Evolutionary conservation across 257 asterid species (phyloP).

Genomic region (Nicotiana knightiana): DNA sequence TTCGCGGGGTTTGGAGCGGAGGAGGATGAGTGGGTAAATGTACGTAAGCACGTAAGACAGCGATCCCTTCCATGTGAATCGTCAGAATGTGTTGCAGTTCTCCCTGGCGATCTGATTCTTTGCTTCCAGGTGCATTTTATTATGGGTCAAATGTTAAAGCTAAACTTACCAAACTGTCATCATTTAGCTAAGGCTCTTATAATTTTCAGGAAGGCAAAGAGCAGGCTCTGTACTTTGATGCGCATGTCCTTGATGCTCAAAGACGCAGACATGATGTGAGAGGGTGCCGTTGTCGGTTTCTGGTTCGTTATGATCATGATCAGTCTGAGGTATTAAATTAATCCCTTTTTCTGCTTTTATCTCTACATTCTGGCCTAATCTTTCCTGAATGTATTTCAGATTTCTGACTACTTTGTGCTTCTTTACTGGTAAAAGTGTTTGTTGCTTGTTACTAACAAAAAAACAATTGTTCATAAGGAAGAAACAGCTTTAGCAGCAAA

Average conservation of each 20-base stretch:
- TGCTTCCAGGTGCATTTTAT: slow-evolving; percentile 83
- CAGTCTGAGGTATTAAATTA: slow-evolving; percentile 68
- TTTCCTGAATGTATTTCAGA: neutral
- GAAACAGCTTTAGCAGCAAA: neutral
- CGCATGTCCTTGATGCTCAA: slow-evolving; percentile 92
- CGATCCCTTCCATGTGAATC: slow-evolving; percentile 97
- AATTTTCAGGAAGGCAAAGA: slow-evolving; percentile 88
- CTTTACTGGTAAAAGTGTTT: neutral
- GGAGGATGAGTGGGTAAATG: slow-evolving; percentile 96
- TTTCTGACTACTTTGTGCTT: neutral
- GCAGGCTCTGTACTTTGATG: slow-evolving; percentile 96
- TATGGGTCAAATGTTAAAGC: neutral
- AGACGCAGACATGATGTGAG: slow-evolving; percentile 95
- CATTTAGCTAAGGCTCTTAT: slow-evolving; percentile 10
- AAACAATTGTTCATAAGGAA: neutral
- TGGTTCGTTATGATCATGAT: slow-evolving; percentile 94
- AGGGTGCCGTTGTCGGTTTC: slow-evolving; percentile 97
- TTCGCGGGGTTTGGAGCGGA: slow-evolving; percentile 94
- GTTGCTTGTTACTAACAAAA: neutral
- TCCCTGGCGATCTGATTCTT: slow-evolving; percentile 71
- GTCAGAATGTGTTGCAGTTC: slow-evolving; percentile 88
- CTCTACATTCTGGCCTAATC: neutral
- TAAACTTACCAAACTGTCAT: neutral
- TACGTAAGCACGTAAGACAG: slow-evolving; percentile 75
- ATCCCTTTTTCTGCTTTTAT: neutral